phyloP scores from a whole-genome alignment of 768 basidiomycete genomes.

The Termitomyces sp. region DNA sequence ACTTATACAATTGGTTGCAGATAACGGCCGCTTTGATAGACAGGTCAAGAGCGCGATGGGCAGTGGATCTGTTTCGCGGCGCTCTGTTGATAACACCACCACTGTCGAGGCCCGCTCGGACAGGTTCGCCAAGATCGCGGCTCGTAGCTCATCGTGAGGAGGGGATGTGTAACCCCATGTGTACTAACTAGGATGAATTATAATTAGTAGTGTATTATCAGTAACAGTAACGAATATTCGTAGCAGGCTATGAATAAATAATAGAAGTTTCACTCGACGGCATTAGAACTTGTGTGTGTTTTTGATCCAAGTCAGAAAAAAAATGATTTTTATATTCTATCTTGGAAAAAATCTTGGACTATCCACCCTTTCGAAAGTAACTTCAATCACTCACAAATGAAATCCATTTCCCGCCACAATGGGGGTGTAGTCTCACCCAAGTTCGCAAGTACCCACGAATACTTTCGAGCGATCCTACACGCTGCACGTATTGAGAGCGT shows the following conservation, averaged over 20 bases:
- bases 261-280: not conserved
- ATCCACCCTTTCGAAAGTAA: too few species aligned
- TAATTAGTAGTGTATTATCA: not conserved
- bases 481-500: too few species aligned
- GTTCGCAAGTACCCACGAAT: too few species aligned
- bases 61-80: not conserved
- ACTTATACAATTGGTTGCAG: conserved; percentile 7
- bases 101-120: not conserved
- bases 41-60: conserved; percentile 36
- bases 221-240: not conserved
- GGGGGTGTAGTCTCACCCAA: too few species aligned
- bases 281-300: too few species aligned
- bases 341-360: too few species aligned
- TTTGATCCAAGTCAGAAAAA: too few species aligned
- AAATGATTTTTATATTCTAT: too few species aligned
- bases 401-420: too few species aligned
- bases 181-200: not conserved
- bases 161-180: not conserved
- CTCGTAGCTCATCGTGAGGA: not conserved
- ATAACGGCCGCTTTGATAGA: conserved; percentile 35
- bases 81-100: not conserved
- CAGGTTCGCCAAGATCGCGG: conserved; percentile 1
- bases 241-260: conserved; percentile 2
- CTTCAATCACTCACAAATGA: too few species aligned
- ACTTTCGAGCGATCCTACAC: too few species aligned